phyloP scores from a whole-genome alignment of 179 eudicot genomes.

The Carnegiea gigantea region DNA sequence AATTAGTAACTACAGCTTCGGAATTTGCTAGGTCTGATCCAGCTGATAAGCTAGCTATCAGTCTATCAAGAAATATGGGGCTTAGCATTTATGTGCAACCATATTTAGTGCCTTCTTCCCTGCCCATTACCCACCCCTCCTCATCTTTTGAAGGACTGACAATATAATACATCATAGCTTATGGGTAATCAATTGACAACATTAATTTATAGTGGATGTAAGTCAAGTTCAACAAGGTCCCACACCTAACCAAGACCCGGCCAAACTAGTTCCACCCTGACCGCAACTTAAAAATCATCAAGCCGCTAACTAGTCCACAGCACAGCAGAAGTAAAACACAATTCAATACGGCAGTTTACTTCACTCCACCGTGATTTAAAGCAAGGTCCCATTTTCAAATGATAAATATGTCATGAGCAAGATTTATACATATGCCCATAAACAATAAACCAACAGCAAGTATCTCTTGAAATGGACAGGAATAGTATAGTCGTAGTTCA shows the following conservation, averaged over 20 bases:
- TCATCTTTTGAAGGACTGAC: slow-evolving; percentile 25
- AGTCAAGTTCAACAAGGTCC: slow-evolving; percentile 19
- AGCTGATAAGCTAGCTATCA: slow-evolving; percentile 24
- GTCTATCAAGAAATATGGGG: slow-evolving; percentile 21
- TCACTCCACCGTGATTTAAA: neutral
- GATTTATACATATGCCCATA: neutral
- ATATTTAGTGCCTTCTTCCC: slow-evolving; percentile 17
- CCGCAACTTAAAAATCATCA: neutral
- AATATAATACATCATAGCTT: slow-evolving; percentile 19
- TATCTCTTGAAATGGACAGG: neutral
- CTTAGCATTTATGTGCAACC: slow-evolving; percentile 13
- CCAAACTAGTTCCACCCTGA: neutral
- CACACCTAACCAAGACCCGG: neutral
- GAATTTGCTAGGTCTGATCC: slow-evolving; percentile 24
- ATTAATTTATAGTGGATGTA: neutral
- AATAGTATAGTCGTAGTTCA: neutral
- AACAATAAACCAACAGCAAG: neutral
- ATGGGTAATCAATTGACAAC: neutral
- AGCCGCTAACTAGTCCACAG: neutral
- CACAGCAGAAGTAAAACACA: neutral
- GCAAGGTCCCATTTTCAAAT: slow-evolving; percentile 2
- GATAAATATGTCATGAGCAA: neutral
- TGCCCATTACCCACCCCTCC: neutral
- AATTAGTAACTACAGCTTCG: neutral
- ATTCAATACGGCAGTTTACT: neutral